These are phyloP conservation scores for Capronia americana DNA, from an alignment of 2,329 filamentous ascomycete species.

Conservation along the genomic window DNA sequence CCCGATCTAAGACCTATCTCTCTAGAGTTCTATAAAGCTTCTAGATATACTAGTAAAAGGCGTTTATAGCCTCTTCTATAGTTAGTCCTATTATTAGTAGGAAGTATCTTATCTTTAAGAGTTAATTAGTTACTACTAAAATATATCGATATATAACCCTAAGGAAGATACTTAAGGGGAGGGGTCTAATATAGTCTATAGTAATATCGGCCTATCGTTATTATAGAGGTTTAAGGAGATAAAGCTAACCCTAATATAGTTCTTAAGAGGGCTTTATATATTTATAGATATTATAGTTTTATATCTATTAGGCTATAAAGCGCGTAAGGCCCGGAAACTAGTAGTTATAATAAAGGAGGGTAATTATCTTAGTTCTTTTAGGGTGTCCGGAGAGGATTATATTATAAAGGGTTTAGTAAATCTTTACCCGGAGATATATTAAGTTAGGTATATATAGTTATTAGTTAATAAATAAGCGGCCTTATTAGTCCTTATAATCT, in stretches of 20 bases:
- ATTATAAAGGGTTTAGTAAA: constrained; percentile 8
- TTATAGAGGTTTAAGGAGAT: constrained; percentile 1
- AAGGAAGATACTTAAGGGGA: constrained; percentile 2
- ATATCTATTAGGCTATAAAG: constrained; percentile 4
- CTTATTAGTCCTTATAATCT: constrained; percentile 3
- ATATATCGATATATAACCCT: neutral
- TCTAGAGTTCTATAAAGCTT: neutral
- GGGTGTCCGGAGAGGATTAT: neutral
- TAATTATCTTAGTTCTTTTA: neutral
- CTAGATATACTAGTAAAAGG: constrained; percentile 2
- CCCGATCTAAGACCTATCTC: constrained; percentile 1
- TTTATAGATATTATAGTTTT: constrained; percentile 1
- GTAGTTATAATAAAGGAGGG: neutral
- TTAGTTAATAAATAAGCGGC: neutral
- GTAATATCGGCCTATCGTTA: neutral
- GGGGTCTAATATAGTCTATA: constrained; percentile 8
- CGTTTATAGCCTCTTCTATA: neutral
- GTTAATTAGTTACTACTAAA: neutral
- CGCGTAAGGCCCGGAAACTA: neutral
- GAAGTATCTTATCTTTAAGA: constrained; percentile 3
- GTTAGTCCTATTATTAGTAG: neutral
- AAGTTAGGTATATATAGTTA: neutral
- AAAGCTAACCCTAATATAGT: constrained; percentile 3
- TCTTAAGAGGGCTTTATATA: neutral
- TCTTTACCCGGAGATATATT: neutral